Percentiles rank a stretch among this genome's conserved stretches.
Evolutionary conservation across 441 rosid species (phyloP).

Genomic region (Macaranga tanarius): DNA sequence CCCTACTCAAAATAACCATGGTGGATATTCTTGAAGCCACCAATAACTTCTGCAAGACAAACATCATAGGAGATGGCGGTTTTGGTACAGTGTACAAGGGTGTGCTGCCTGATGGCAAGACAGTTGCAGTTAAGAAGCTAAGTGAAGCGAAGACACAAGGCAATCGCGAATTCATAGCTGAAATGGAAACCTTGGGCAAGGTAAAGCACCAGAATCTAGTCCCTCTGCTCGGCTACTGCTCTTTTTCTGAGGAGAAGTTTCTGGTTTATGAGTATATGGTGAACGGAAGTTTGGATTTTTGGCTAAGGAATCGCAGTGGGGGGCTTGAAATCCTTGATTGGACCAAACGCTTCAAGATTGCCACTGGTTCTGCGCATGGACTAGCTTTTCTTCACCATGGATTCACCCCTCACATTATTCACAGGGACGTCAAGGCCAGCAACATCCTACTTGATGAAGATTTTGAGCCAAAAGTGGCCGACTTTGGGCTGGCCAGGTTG

Average conservation of each 20-base stretch:
- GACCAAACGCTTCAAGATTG: constrained; percentile 73
- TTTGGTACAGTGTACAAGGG: constrained; percentile 93
- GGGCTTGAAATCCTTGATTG: constrained; percentile 70
- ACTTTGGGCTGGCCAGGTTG: constrained; percentile 84
- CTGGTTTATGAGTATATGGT: constrained; percentile 94
- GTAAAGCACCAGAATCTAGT: constrained; percentile 91
- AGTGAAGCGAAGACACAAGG: constrained; percentile 86
- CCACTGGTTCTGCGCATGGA: constrained; percentile 74
- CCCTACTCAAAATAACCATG: constrained; percentile 69
- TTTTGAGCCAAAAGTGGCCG: constrained; percentile 90
- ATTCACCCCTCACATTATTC: constrained; percentile 87
- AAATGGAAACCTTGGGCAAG: constrained; percentile 94
- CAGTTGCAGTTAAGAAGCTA: constrained; percentile 88
- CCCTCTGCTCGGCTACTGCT: constrained; percentile 81
- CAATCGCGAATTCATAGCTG: constrained; percentile 81
- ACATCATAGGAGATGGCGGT: constrained; percentile 91
- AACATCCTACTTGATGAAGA: constrained; percentile 74
- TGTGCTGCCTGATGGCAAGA: constrained; percentile 49
- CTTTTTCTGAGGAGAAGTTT: constrained; percentile 75
- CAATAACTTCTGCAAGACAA: constrained; percentile 69
- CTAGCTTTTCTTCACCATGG: constrained; percentile 87
- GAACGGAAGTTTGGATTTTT: constrained; percentile 82
- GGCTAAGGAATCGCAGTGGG: constrained; percentile 73
- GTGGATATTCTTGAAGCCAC: constrained; percentile 81
- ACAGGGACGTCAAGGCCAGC: constrained; percentile 88